Conservation (phyloP, 2,329 filamentous ascomycete species). For the Colletotrichum filicis region DNA sequence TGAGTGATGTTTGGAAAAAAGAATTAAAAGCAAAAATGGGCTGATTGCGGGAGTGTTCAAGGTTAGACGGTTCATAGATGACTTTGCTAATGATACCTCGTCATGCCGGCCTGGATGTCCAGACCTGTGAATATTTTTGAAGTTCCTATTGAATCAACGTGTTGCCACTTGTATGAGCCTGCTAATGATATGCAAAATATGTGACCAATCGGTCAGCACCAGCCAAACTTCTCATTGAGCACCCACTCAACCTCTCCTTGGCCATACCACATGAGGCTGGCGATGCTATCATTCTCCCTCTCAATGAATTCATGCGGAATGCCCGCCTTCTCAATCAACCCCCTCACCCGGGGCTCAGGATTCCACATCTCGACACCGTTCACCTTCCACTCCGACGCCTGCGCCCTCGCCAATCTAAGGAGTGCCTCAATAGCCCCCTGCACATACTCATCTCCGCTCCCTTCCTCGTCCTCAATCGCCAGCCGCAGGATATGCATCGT, state of each 20-base stretch:
- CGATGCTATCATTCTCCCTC: conserved; percentile 74
- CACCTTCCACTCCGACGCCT: conserved; percentile 79
- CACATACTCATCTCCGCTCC: conserved; percentile 54
- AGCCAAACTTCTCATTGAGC: conserved; percentile 81
- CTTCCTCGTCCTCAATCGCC: conserved; percentile 69
- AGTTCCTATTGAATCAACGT: conserved; percentile 10
- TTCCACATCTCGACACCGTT: conserved; percentile 85
- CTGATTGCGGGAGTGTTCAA: conserved; percentile 22
- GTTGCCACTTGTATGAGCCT: background rate
- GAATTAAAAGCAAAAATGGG: conserved; percentile 28
- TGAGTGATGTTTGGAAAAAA: background rate
- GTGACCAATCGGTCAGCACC: conserved; percentile 66
- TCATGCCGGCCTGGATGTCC: conserved; percentile 23
- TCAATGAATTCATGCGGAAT: conserved; percentile 62
- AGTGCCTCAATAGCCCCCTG: conserved; percentile 69
- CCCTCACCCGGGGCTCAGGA: conserved; percentile 66
- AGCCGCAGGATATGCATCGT: conserved; percentile 76
- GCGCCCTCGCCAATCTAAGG: conserved; percentile 72
- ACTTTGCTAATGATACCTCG: conserved; percentile 38
- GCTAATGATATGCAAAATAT: background rate
- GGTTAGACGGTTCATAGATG: conserved; percentile 37
- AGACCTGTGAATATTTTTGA: background rate
- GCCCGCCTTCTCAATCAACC: conserved; percentile 58
- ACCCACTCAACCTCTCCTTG: conserved; percentile 75
- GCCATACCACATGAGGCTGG: conserved; percentile 79